These are phyloP conservation scores for Fusarium continuum DNA, from an alignment of 2,329 filamentous ascomycete species.

Conservation along the genomic window DNA sequence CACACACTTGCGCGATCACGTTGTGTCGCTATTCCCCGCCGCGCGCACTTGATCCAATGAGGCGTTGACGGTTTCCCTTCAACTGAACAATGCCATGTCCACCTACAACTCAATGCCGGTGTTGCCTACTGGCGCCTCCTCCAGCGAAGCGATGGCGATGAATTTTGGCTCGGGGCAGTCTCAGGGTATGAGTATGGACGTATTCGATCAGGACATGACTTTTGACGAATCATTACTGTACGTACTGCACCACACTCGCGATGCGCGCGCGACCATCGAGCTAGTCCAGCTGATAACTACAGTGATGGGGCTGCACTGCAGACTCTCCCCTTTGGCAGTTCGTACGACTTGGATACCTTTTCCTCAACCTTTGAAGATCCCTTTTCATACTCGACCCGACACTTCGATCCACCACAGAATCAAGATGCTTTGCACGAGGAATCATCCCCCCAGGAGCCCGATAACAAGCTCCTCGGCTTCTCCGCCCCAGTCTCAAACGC, in stretches of 20 bases:
- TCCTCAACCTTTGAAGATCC: constrained; percentile 72
- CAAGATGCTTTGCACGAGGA: constrained; percentile 57
- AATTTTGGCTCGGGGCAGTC: constrained; percentile 51
- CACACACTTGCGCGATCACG: constrained; percentile 27
- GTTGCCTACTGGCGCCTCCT: constrained; percentile 56
- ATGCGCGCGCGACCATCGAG: constrained; percentile 19
- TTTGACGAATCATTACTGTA: constrained; percentile 68
- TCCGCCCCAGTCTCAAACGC: constrained; percentile 68
- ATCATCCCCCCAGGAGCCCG: constrained; percentile 65
- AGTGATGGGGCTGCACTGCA: constrained; percentile 50
- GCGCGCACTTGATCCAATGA: constrained; percentile 38
- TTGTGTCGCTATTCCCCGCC: constrained; percentile 34
- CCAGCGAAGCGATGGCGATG: constrained; percentile 58
- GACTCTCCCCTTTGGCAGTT: constrained; percentile 63
- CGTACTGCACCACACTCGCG: constrained; percentile 31
- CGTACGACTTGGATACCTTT: constrained; percentile 69
- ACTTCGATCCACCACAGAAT: constrained; percentile 56
- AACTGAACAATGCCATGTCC: constrained; percentile 62
- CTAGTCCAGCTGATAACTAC: constrained; percentile 27
- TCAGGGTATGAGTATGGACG: constrained; percentile 55
- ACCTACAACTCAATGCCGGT: constrained; percentile 66
- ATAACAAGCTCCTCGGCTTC: constrained; percentile 80
- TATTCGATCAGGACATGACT: constrained; percentile 61
- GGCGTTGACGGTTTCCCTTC: constrained; percentile 45
- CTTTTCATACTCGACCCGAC: constrained; percentile 65